Base-by-base conservation (phyloP, 768 basidiomycete species). In the Agrocybe praecox region DNA sequence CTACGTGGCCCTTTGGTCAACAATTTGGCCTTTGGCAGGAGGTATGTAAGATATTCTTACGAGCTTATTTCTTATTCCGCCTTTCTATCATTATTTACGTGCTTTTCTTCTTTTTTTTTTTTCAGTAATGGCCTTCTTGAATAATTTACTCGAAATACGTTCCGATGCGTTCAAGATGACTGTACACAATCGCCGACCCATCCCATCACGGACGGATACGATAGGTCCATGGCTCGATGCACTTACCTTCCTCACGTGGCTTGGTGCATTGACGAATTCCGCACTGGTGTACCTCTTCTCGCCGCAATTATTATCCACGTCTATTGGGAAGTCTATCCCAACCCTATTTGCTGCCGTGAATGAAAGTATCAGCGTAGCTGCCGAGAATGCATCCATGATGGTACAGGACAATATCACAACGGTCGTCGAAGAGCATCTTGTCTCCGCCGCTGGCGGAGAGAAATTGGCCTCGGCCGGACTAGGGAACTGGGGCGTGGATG, bases 101-200 rank as follows among this genome's bases (percentile, higher is more conserved):
- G 33, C 49, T 49, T 29, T 52, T 22, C 46, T 50, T 29, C 26
- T 9, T 29, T 24, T 56, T 12, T 29, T 9, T 9, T 29, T 24
- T 56, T 12, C 63, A 78, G 83, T 88, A 9, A 92, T 94, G 83
- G 89, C 94, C 0, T 79, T 96, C 19, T 64, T 97, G 47, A 99
- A 98, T 78, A 98, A 99, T 71, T 82, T 92, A 70, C 73, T 98
- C 58, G 96, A 99, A 74, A 74, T 94, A 5, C 88, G 95, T 17
- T 92, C 89, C 2, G 96, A 99, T 67, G 97, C 97, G 5, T 90
- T 96, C 80, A 98, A 98, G 78, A 90, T 99, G 69, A 86, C 88
- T 4, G 85, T 86, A 5, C 94, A 96, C 66, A 80, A 85, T 51
- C 81, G 94, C 17, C 83, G 94, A 22, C 94, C 96, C 2, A 82